These are phyloP conservation scores for Candolleomyces efflorescens DNA, from an alignment of 768 basidiomycete species.

Conservation along the genomic window DNA sequence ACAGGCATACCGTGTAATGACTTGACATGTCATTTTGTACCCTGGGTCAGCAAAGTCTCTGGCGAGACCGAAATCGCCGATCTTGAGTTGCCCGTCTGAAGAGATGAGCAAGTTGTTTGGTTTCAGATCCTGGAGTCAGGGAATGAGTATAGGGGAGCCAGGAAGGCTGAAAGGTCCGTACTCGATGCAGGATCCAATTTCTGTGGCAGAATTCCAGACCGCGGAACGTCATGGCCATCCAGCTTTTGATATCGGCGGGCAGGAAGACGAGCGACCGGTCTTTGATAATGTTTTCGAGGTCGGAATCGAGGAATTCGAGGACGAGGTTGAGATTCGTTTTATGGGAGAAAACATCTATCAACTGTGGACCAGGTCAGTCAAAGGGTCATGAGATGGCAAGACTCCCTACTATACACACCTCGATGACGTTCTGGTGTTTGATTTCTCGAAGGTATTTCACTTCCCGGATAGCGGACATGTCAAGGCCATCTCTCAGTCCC, in stretches of 20 bases:
- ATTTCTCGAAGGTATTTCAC: slow-evolving; percentile 96
- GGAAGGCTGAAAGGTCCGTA: slow-evolving; percentile 29
- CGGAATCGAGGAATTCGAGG: slow-evolving; percentile 92
- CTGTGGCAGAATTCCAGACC: slow-evolving; percentile 98
- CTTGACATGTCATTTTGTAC: slow-evolving; percentile 96
- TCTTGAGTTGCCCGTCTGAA: slow-evolving; percentile 86
- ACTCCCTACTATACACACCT: slow-evolving; percentile 42
- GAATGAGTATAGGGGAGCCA: not conserved
- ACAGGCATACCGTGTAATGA: slow-evolving; percentile 84
- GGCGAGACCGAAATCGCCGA: slow-evolving; percentile 98
- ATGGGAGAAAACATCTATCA: slow-evolving; percentile 94
- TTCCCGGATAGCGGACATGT: slow-evolving; percentile 98
- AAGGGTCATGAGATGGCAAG: not conserved
- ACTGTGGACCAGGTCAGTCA: slow-evolving; percentile 38
- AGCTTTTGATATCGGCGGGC: slow-evolving; percentile 95
- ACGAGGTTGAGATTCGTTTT: slow-evolving; percentile 97
- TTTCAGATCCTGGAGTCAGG: slow-evolving; percentile 75
- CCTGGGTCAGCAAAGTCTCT: slow-evolving; percentile 94
- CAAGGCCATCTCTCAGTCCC: slow-evolving; percentile 95
- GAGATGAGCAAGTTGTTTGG: slow-evolving; percentile 97
- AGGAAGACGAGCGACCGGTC: slow-evolving; percentile 90
- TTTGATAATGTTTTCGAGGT: slow-evolving; percentile 95
- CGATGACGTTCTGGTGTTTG: slow-evolving; percentile 92
- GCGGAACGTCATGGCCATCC: slow-evolving; percentile 98
- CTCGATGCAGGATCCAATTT: slow-evolving; percentile 90